Conservation (phyloP, 306 rosid genomes). For the Cucurbita maxima region DNA sequence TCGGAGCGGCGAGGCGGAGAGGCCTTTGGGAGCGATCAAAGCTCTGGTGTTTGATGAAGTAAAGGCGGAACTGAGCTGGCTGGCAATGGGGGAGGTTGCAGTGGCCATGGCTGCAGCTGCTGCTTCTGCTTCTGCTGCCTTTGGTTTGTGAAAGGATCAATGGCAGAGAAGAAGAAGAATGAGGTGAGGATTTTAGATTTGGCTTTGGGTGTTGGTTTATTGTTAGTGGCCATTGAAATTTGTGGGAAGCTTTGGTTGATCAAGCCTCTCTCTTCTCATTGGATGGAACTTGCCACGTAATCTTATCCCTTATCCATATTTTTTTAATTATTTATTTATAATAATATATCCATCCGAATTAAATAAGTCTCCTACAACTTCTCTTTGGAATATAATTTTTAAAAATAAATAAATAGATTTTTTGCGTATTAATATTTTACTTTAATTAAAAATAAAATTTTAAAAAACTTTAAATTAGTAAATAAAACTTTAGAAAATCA, state of each 20-base stretch:
- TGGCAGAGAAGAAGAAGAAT: constrained; percentile 7
- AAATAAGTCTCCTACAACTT: too few relatives aligned
- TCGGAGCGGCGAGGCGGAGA: constrained; percentile 39
- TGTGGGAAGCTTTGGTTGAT: constrained; percentile 31
- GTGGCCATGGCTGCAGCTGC: constrained; percentile 40
- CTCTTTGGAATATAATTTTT: too few relatives aligned
- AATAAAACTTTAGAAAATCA: too few relatives aligned
- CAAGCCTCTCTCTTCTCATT: constrained; percentile 27
- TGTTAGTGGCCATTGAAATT: constrained; percentile 1
- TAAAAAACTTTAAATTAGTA: too few relatives aligned
- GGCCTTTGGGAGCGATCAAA: constrained; percentile 55
- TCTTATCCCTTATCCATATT: constrained; percentile 61
- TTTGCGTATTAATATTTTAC: too few relatives aligned
- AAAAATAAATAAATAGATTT: too few relatives aligned
- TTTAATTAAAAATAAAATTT: too few relatives aligned
- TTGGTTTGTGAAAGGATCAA: background rate
- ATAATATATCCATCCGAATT: too few relatives aligned
- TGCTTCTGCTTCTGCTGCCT: background rate
- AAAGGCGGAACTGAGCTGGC: constrained; percentile 77
- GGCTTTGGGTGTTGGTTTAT: background rate
- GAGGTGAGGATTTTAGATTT: constrained; percentile 9
- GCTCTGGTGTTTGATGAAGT: constrained; percentile 36
- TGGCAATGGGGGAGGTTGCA: constrained; percentile 62
- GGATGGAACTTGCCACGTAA: constrained; percentile 25
- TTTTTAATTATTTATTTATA: too few relatives aligned